phyloP scores from a whole-genome alignment of 202 grass and related monocot genomes.

The Schoenoplectus triqueter region DNA sequence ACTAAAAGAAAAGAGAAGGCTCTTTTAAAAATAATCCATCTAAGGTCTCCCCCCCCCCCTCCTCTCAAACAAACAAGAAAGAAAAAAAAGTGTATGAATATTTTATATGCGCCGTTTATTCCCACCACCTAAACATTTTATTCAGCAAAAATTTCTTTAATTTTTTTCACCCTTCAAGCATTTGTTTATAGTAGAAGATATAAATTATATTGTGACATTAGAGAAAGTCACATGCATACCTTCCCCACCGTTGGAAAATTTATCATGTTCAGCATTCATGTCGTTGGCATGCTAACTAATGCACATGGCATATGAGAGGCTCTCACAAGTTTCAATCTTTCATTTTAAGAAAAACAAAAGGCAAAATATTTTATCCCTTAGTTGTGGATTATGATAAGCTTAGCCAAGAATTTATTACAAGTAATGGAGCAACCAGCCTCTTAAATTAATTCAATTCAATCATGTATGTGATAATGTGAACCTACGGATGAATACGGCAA shows the following conservation, averaged over 20 bases:
- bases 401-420: conserved; percentile 12
- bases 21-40: not conserved
- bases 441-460: conserved; percentile 35
- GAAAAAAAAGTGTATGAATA: not conserved
- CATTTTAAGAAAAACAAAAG: not conserved
- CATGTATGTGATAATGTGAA: not conserved
- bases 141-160: not conserved
- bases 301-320: conserved; percentile 31
- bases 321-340: not conserved
- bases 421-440: conserved; percentile 12
- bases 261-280: conserved; percentile 29
- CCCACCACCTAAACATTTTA: conserved; percentile 14
- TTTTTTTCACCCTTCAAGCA: not conserved
- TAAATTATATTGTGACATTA: conserved; percentile 19
- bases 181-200: conserved; percentile 5
- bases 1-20: not conserved
- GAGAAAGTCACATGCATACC: conserved; percentile 26
- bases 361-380: conserved; percentile 15
- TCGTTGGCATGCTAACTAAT: conserved; percentile 41
- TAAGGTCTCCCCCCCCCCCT: not conserved
- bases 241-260: conserved; percentile 39
- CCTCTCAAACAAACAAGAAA: not conserved
- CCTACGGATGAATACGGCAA: conserved; percentile 24
- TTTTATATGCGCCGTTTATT: conserved; percentile 16
- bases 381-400: conserved; percentile 10